These are phyloP conservation scores for Rhynchosporium secalis DNA, from an alignment of 2,329 filamentous ascomycete genomes.

Conservation along the genomic window DNA sequence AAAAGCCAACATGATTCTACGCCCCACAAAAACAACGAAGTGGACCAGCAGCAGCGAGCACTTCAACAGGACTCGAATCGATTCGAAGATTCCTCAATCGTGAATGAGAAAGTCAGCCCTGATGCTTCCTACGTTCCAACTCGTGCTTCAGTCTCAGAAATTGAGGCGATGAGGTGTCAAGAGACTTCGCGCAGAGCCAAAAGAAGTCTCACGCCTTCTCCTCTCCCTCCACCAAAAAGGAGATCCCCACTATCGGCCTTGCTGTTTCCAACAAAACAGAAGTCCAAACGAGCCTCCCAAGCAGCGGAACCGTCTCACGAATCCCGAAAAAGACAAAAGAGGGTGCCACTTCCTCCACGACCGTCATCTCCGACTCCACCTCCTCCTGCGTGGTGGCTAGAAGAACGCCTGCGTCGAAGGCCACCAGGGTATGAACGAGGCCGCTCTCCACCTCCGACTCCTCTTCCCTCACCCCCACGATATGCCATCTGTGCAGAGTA, in stretches of 20 bases:
- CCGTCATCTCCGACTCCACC: not conserved
- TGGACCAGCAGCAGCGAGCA: not conserved
- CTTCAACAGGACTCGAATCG: not conserved
- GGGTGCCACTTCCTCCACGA: not conserved
- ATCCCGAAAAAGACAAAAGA: not conserved
- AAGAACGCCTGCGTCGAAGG: conserved; percentile 1
- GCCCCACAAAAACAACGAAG: not conserved
- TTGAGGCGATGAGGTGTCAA: not conserved
- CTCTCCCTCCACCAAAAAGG: not conserved
- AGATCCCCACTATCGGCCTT: not conserved
- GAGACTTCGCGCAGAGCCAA: not conserved
- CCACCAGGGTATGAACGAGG: not conserved
- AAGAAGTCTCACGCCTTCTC: not conserved
- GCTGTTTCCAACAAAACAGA: not conserved
- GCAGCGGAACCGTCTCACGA: not conserved
- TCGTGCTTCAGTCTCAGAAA: too few relatives aligned
- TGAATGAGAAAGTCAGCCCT: too few relatives aligned
- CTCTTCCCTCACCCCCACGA: not conserved
- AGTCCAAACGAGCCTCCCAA: not conserved
- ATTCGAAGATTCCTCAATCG: not conserved
- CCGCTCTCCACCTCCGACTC: not conserved
- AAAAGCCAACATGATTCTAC: not conserved
- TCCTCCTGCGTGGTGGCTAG: conserved; percentile 5
- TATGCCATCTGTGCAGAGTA: not conserved
- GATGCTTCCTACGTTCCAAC: not conserved